These are phyloP conservation scores for Trypanosomatidae sp. DNA, from an alignment of 208 protist genomes.

Conservation along the genomic window DNA sequence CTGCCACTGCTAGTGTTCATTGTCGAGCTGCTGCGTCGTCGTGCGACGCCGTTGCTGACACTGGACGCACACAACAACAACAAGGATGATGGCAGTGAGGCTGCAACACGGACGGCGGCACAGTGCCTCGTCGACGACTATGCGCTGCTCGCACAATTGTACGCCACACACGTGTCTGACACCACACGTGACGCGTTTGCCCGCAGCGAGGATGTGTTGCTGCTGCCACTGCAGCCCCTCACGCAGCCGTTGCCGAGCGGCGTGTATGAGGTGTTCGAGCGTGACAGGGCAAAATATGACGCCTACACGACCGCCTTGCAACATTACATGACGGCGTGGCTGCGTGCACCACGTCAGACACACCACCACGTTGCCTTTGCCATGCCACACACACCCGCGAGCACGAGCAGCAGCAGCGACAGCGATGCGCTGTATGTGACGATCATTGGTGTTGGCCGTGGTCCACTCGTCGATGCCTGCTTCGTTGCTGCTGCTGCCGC, in stretches of 20 bases:
- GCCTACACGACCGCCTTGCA: conserved; percentile 87
- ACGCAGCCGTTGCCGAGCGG: conserved; percentile 94
- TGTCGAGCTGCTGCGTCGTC: conserved; percentile 61
- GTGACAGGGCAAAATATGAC: conserved; percentile 95
- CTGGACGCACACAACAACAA: background rate
- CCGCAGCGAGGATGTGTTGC: conserved; percentile 86
- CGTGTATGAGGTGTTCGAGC: conserved; percentile 98
- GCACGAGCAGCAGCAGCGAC: no score
- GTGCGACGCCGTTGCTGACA: conserved; percentile 44
- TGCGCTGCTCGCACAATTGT: conserved; percentile 43
- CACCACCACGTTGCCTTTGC: conserved; percentile 15
- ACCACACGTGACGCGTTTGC: conserved; percentile 33
- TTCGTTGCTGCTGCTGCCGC: conserved; percentile 67
- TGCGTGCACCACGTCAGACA: conserved; percentile 5
- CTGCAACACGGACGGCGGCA: background rate
- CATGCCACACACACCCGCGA: no score
- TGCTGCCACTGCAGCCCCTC: conserved; percentile 94
- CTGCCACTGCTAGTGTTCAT: conserved; percentile 37
- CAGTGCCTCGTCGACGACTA: conserved; percentile 50
- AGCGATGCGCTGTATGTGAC: conserved; percentile 74
- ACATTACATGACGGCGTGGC: conserved; percentile 52
- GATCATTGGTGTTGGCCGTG: conserved; percentile 96
- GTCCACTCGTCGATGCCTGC: conserved; percentile 85
- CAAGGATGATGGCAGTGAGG: background rate
- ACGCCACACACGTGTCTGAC: conserved; percentile 26